Conservation (phyloP, 768 basidiomycete genomes). For the Daedaleopsis sinensis region DNA sequence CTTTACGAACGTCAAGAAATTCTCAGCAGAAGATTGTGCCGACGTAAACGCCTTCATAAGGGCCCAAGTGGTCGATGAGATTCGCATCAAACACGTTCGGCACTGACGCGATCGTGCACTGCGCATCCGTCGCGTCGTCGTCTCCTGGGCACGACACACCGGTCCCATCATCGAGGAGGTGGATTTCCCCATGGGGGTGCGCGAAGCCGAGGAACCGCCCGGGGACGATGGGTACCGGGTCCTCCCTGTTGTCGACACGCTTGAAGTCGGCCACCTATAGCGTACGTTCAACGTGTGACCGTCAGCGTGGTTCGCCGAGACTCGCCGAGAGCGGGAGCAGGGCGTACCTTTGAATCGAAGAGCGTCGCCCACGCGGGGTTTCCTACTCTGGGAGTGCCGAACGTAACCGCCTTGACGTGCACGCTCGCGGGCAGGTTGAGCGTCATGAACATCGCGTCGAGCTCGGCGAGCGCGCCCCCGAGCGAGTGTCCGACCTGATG, state of each 20-base stretch:
- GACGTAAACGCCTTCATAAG: constrained; percentile 56
- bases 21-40: constrained; percentile 46
- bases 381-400: constrained; percentile 55
- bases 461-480: constrained; percentile 33
- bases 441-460: constrained; percentile 34
- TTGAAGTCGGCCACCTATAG: constrained; percentile 29
- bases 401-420: constrained; percentile 47
- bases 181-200: constrained; percentile 56
- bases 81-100: constrained; percentile 54
- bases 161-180: constrained; percentile 42
- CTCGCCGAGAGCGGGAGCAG: constrained; percentile 30
- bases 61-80: constrained; percentile 59
- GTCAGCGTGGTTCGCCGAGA: background rate
- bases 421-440: constrained; percentile 33
- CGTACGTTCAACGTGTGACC: constrained; percentile 17
- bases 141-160: constrained; percentile 49
- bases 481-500: constrained; percentile 36
- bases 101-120: constrained; percentile 58
- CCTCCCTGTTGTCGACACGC: constrained; percentile 41
- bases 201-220: constrained; percentile 51
- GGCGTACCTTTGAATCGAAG: constrained; percentile 46
- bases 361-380: constrained; percentile 40
- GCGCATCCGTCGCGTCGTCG: constrained; percentile 55
- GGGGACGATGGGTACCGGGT: constrained; percentile 58
- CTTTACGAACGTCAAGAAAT: no score